phyloP scores from a whole-genome alignment of 495 filamentous ascomycete genomes.

The Aspergillus panamensis region DNA sequence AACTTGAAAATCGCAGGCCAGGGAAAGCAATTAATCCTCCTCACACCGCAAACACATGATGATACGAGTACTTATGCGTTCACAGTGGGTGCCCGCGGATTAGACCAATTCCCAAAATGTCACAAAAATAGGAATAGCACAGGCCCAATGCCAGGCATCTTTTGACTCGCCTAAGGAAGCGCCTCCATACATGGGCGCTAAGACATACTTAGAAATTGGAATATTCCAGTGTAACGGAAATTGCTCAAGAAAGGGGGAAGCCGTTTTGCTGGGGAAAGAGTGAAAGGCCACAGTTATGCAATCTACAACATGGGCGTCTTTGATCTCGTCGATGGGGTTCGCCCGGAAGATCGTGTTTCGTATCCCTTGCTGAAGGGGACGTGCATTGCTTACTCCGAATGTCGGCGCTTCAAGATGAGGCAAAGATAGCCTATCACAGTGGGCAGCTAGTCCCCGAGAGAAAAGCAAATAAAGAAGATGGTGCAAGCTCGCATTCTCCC shows the following conservation, averaged over 20 bases:
- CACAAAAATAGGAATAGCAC: not conserved
- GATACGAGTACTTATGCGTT: too few relatives aligned
- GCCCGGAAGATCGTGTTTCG: conserved; percentile 14
- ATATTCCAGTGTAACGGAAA: not conserved
- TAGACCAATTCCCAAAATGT: too few relatives aligned
- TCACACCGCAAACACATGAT: too few relatives aligned
- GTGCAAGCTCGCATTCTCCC: not conserved
- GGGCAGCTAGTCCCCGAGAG: not conserved
- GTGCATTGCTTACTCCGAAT: conserved; percentile 8
- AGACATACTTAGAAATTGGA: not conserved
- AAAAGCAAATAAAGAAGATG: not conserved
- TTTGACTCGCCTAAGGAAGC: not conserved
- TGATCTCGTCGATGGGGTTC: not conserved
- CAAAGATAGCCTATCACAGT: not conserved
- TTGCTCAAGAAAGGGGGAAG: not conserved
- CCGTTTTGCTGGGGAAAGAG: not conserved
- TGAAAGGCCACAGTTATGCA: not conserved
- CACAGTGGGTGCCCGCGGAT: too few relatives aligned
- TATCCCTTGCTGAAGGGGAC: conserved; percentile 16
- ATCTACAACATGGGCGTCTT: conserved; percentile 11
- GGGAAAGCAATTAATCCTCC: too few relatives aligned
- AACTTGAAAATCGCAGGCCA: too few relatives aligned
- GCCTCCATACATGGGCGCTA: not conserved
- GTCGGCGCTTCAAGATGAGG: conserved; percentile 4
- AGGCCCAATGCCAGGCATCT: not conserved